Evolutionary conservation across 2,329 filamentous ascomycete genomes (phyloP), one percentile per base, ranked within the genome.

Genomic region (Microsporum canis): DNA sequence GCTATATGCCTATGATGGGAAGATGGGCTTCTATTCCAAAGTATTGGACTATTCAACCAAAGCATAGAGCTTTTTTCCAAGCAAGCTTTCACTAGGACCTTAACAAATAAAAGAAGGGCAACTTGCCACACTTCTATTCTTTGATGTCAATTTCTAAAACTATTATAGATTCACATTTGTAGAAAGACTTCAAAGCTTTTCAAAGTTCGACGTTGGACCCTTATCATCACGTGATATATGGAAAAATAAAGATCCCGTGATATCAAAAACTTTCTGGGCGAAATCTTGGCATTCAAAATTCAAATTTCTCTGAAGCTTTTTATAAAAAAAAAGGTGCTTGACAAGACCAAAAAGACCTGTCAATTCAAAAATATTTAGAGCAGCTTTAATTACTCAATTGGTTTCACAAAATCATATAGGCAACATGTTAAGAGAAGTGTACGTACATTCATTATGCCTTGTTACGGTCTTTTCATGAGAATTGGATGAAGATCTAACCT

Each of bases 391-490:
- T 47, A 23, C 43, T 27, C 8, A 27, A 27, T 23, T 1, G 33
- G 12, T 14, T 33, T n/a, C 12, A 53, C n/a, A 14, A 34, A 12
- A 23, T 5, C 23, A n/a, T 17, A 36, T 31, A 23, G 51, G 41
- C 34, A 62, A 53, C 39, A 64, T 64, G 63, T 51, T 64, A 3
- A 45, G 63, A 58, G 63, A 64, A 51, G 63, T 64, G 63, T 64
- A 61, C n/a, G 59, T 58, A 58, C 41, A 17, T 49, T 31, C 27
- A 23, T 5, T 31, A 23, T 27, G 33, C n/a, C 1, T 7, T 53
- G 29, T 10, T 14, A 45, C 14, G 14, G 36, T 31, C 12, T 14
- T 47, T 10, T 29, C 3, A 29, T 10, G 8, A 36, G n/a, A 29
- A 8, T 36, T 31, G 14, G 36, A 51, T 10, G n/a, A 27, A 10